A percentile compares a stretch with the other conserved stretches of the same genome.
Evolutionary conservation across 1,284 basidiomycete species (phyloP).

Genomic region (Trichosporon faecale): DNA sequence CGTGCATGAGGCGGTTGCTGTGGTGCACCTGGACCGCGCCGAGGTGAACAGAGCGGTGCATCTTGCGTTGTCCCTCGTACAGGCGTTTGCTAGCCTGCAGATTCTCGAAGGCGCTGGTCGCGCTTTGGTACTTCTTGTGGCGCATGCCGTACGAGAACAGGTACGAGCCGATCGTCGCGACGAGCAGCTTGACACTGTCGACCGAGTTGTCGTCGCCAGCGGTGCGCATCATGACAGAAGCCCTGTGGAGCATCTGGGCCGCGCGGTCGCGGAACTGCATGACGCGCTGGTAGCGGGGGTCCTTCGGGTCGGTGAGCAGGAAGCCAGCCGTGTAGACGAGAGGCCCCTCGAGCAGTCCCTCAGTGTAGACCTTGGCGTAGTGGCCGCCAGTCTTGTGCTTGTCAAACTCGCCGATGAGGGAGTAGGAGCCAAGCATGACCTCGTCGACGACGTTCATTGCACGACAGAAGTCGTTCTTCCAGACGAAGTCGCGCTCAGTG

Average conservation of each 20-base stretch:
- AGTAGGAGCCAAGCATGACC: slow-evolving; percentile 36
- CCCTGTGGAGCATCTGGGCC: slow-evolving; percentile 67
- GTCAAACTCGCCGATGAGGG: slow-evolving; percentile 47
- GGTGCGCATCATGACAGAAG: slow-evolving; percentile 65
- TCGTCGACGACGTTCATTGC: slow-evolving; percentile 53
- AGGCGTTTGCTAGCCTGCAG: slow-evolving; percentile 43
- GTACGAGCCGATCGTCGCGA: slow-evolving; percentile 50
- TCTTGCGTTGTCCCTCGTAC: slow-evolving; percentile 46
- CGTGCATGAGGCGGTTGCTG: slow-evolving; percentile 42
- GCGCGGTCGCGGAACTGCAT: slow-evolving; percentile 63
- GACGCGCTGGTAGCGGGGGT: slow-evolving; percentile 70
- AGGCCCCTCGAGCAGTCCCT: slow-evolving; percentile 63
- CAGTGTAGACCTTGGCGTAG: slow-evolving; percentile 48
- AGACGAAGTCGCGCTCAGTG: slow-evolving; percentile 61
- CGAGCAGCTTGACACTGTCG: slow-evolving; percentile 68
- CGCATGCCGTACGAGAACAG: slow-evolving; percentile 48
- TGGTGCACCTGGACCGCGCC: slow-evolving; percentile 43
- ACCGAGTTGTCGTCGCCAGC: slow-evolving; percentile 84
- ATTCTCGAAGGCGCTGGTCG: slow-evolving; percentile 37
- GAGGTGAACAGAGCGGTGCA: slow-evolving; percentile 45
- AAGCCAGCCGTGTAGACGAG: slow-evolving; percentile 70
- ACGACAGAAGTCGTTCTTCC: slow-evolving; percentile 93
- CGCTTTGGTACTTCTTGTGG: slow-evolving; percentile 42
- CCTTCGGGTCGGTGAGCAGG: slow-evolving; percentile 68
- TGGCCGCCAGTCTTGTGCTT: slow-evolving; percentile 40